Evolutionary conservation across 257 asterid species (phyloP).

Genomic region (Penstemon newberryi): DNA sequence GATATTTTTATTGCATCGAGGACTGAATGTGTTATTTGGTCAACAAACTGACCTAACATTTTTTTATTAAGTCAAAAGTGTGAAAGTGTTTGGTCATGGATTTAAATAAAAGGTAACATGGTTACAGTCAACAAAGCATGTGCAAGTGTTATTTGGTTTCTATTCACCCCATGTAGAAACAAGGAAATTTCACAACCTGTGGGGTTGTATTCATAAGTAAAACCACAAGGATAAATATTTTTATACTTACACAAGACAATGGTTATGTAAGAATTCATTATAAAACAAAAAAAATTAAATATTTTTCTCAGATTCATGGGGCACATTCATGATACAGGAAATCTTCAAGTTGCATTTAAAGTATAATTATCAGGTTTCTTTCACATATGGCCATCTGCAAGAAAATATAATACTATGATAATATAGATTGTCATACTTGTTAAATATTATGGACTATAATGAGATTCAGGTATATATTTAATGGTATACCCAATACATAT

Average conservation of each 20-base stretch:
- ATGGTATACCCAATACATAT: too few species aligned
- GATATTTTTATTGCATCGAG: slow-evolving; percentile 32
- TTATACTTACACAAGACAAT: slow-evolving; percentile 7
- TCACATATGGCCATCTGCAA: too few species aligned
- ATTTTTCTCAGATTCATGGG: neutral
- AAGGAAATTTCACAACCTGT: slow-evolving; percentile 18
- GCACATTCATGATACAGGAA: neutral
- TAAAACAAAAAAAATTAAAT: neutral
- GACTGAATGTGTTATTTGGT: slow-evolving; percentile 40
- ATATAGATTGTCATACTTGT: too few species aligned
- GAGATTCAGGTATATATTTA: too few species aligned
- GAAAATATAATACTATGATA: too few species aligned
- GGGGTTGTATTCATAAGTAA: slow-evolving; percentile 16
- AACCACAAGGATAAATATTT: neutral
- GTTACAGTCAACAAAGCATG: slow-evolving; percentile 68
- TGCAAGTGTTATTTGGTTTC: slow-evolving; percentile 42
- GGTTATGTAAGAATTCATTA: neutral
- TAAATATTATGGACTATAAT: too few species aligned
- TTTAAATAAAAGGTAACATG: slow-evolving; percentile 56
- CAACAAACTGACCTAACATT: slow-evolving; percentile 47
- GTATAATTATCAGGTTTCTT: too few species aligned
- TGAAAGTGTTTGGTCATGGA: slow-evolving; percentile 45
- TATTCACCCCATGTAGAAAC: slow-evolving; percentile 32
- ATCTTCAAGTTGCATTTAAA: neutral
- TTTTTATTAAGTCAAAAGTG: slow-evolving; percentile 46